Evolutionary conservation across 208 protist species (phyloP), one percentile per base, ranked within the genome.

Genomic region (Trypanosoma boissoni): DNA sequence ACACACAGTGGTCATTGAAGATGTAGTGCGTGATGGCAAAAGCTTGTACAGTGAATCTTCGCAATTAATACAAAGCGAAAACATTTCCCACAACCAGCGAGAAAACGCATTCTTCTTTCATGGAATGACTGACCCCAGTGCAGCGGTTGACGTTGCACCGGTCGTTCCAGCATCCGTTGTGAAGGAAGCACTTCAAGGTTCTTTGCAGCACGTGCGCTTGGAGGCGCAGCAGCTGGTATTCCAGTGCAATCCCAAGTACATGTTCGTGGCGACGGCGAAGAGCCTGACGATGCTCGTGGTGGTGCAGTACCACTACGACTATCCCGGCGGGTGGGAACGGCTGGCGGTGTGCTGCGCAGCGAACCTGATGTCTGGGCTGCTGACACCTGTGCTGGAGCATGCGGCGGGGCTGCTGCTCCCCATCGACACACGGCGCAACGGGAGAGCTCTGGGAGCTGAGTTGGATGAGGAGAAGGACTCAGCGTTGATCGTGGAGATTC

Each of bases 361-460:
- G 0, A 84, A 81, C 61, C 49, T 88, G 27, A 79, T 88, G 55
- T 71, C 62, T 18, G 77, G 76, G 0, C 58, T 81, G 36, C 61
- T 83, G 5, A 82, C 76, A 14, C 72, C 81, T 0, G 66, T 88
- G 1, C 57, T 83, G 64, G 76, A 84, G 65, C 80, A 84, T 49
- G 44, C 57, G n/a, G 58, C 64, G 14, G 48, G 64, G 18, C 14
- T 72, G 46, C 50, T 88, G 16, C 64, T 88, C 0, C 73, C 63
- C 31, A 54, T 72, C 10, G 81, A 85, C 53, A 37, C 8, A 6
- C 50, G 72, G 32, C 34, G 53, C 20, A 54, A 44, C 16, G 34
- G 34, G 3, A 53, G 28, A 32, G 52, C 27, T 2, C 43, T 64
- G 18, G 53, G 64, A 29, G 61, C 59, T 36, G 72, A 81, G 44